Evolutionary conservation across 2,329 filamentous ascomycete genomes (phyloP).

Genomic region (Alternaria atra): DNA sequence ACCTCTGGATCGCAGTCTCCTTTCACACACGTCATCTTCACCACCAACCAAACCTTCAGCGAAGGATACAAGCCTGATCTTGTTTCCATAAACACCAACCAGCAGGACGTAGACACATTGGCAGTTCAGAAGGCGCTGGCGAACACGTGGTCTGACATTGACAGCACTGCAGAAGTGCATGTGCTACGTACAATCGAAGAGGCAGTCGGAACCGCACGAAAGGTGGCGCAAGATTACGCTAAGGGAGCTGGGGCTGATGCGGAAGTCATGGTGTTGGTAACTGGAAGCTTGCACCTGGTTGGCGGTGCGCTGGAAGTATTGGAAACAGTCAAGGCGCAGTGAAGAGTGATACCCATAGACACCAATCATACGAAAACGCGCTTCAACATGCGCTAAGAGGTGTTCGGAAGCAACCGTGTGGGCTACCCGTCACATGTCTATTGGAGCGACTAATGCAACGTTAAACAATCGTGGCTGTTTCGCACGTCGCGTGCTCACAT

Average conservation of each 20-base stretch:
- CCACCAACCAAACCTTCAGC: conserved; percentile 76
- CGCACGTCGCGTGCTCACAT: not conserved
- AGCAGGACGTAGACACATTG: conserved; percentile 65
- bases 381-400: conserved; percentile 31
- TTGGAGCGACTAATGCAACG: not conserved
- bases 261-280: conserved; percentile 73
- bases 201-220: conserved; percentile 68
- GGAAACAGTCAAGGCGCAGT: conserved; percentile 54
- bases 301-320: conserved; percentile 79
- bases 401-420: not conserved
- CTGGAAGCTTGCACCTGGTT: conserved; percentile 85
- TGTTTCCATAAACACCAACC: conserved; percentile 68
- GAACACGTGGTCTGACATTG: conserved; percentile 61
- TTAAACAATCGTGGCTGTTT: not conserved
- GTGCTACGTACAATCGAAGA: conserved; percentile 74
- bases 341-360: conserved; percentile 29
- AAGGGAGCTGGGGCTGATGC: conserved; percentile 37
- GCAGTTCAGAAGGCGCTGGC: conserved; percentile 75
- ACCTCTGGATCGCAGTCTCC: conserved; percentile 44
- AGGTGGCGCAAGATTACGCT: conserved; percentile 44
- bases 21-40: conserved; percentile 82
- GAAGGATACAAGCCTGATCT: conserved; percentile 71
- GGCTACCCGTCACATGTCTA: not conserved
- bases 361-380: conserved; percentile 9
- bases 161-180: conserved; percentile 57